Conservation (phyloP, 768 basidiomycete species). For the Naganishia vishniacii region DNA sequence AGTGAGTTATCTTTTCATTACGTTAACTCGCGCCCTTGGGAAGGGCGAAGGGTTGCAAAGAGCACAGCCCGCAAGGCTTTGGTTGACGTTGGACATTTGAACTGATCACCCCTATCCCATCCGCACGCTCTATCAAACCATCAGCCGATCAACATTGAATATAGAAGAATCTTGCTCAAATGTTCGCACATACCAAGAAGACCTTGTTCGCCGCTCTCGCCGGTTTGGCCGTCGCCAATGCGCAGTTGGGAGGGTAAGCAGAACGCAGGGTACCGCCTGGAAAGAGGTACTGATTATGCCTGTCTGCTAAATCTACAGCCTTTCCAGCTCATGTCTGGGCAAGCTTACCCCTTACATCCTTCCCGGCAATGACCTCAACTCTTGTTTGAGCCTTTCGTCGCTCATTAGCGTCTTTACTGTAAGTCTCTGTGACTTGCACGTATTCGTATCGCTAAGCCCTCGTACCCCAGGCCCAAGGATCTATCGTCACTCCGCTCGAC, state of each 20-base stretch:
- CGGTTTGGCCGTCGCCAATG: slow-evolving; percentile 6
- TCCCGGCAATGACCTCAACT: slow-evolving; percentile 1
- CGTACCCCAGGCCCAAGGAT: slow-evolving; percentile 26
- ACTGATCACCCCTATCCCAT: no score
- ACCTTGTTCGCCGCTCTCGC: slow-evolving; percentile 13
- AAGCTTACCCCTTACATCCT: slow-evolving; percentile 2
- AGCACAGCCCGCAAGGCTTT: no score
- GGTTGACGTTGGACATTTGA: no score
- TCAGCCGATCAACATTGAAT: no score
- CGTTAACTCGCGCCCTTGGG: background rate
- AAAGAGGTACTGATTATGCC: background rate
- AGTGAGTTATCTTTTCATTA: background rate
- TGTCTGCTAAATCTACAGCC: background rate
- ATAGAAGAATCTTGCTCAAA: no score
- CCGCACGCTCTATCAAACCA: no score
- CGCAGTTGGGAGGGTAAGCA: slow-evolving; percentile 21
- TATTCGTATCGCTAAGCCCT: background rate
- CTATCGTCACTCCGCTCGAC: slow-evolving; percentile 39
- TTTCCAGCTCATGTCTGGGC: background rate
- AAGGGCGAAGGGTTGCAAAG: no score
- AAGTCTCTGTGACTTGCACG: background rate
- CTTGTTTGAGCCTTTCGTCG: background rate
- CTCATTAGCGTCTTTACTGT: slow-evolving; percentile 19
- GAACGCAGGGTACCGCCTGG: no score
- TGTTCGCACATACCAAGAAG: slow-evolving; percentile 21